Percentiles rank a stretch among this genome's conserved stretches.
phyloP scores from a whole-genome alignment of 805 yeast species.

The Candida odintsovae region DNA sequence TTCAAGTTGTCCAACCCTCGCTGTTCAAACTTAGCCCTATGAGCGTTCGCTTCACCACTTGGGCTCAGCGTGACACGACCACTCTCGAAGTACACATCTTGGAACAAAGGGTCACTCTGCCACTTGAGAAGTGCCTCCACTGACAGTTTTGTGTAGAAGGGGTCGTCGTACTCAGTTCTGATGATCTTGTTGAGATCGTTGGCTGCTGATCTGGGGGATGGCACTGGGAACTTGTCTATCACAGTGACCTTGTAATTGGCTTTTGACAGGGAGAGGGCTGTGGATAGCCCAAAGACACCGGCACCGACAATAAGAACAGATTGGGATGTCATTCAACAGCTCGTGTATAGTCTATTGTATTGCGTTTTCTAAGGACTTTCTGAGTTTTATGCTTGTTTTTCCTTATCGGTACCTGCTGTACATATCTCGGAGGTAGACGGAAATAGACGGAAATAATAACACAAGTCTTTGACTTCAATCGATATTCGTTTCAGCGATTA shows the following conservation, averaged over 20 bases:
- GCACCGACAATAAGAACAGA: constrained; percentile 28
- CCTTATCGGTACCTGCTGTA: neutral
- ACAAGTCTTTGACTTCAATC: no score
- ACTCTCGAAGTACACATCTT: constrained; percentile 31
- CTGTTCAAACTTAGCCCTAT: constrained; percentile 32
- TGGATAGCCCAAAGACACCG: constrained; percentile 43
- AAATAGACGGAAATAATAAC: no score
- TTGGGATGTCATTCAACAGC: neutral
- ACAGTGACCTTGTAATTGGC: constrained; percentile 26
- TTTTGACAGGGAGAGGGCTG: constrained; percentile 28
- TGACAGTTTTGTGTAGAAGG: constrained; percentile 35
- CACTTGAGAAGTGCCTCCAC: constrained; percentile 39
- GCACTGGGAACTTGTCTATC: constrained; percentile 35
- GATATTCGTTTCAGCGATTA: no score
- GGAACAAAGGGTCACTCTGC: constrained; percentile 29
- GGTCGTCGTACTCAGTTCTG: constrained; percentile 40
- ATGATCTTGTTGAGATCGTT: constrained; percentile 45
- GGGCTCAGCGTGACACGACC: constrained; percentile 37
- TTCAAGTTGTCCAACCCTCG: constrained; percentile 31
- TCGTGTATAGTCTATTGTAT: no score
- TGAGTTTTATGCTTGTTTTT: no score
- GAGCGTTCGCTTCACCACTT: constrained; percentile 22
- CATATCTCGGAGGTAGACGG: neutral
- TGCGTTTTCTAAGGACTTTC: no score
- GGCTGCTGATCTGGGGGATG: constrained; percentile 43